Evolutionary conservation across 78 protist species (phyloP).

Genomic region (Monocercomonoides exilis): DNA sequence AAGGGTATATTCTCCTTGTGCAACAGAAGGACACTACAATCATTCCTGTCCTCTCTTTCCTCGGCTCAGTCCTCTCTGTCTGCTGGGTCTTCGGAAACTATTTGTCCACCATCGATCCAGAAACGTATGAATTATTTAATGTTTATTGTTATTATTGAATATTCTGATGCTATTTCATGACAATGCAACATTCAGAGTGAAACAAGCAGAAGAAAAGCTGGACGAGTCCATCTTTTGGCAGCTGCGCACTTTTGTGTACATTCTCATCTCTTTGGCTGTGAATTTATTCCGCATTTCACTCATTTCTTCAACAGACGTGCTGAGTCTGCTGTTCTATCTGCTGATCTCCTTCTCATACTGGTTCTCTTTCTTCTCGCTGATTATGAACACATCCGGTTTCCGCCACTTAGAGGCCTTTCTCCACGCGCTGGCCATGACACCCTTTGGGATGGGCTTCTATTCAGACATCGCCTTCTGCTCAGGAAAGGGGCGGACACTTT

Average conservation of each 20-base stretch:
- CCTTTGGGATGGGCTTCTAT: background rate
- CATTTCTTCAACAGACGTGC: background rate
- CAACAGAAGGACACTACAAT: too few relatives aligned
- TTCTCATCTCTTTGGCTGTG: background rate
- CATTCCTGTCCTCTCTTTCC: background rate
- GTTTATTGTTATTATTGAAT: too few relatives aligned
- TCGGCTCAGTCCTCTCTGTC: background rate
- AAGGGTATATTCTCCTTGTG: too few relatives aligned
- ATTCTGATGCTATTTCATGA: too few relatives aligned
- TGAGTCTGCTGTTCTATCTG: background rate
- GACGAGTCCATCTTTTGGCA: background rate
- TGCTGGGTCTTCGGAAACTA: background rate
- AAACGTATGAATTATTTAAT: too few relatives aligned
- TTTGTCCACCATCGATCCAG: too few relatives aligned
- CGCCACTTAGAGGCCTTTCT: background rate
- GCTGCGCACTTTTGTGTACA: background rate
- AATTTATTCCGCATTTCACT: background rate
- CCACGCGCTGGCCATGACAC: background rate
- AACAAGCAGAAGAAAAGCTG: too few relatives aligned
- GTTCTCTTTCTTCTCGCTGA: background rate
- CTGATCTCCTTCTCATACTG: background rate
- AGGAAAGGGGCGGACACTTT: background rate
- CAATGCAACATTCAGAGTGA: too few relatives aligned
- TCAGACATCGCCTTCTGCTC: background rate
- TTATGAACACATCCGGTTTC: background rate